Evolutionary conservation across 208 protist species (phyloP).

Genomic region (Trypanosoma platydactyli): DNA sequence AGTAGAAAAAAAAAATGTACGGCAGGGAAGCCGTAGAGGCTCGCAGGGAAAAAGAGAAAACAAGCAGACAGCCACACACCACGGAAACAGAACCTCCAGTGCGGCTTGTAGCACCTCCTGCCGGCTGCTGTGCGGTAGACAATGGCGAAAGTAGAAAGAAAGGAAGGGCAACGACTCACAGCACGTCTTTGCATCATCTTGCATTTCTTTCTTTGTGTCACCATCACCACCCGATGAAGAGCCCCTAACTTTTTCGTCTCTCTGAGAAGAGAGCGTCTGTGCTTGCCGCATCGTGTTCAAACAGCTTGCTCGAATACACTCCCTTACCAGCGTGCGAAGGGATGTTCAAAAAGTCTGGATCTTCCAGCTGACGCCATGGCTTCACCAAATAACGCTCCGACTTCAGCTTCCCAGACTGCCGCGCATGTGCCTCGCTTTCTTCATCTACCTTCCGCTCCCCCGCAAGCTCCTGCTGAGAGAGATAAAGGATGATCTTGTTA

Average conservation of each 20-base stretch:
- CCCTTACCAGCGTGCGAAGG: constrained; percentile 68
- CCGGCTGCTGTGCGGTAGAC: too few relatives aligned
- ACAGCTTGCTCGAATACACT: constrained; percentile 50
- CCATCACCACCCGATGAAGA: constrained; percentile 4
- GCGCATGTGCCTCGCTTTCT: constrained; percentile 45
- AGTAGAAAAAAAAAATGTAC: too few relatives aligned
- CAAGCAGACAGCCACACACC: not conserved
- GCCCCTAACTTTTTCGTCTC: constrained; percentile 24
- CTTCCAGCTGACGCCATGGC: constrained; percentile 68
- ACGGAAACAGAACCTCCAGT: not conserved
- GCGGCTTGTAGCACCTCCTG: too few relatives aligned
- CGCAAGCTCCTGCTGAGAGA: constrained; percentile 41
- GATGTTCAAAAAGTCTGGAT: constrained; percentile 76
- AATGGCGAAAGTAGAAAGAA: not conserved
- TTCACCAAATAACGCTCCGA: constrained; percentile 68
- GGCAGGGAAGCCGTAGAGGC: not conserved
- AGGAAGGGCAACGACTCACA: not conserved
- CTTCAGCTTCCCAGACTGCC: constrained; percentile 66
- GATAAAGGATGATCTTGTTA: constrained; percentile 44
- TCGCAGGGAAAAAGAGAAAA: not conserved
- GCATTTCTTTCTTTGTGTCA: not conserved
- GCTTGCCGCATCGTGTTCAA: constrained; percentile 51
- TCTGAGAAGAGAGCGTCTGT: constrained; percentile 29
- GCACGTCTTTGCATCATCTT: not conserved
- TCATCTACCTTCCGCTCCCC: constrained; percentile 35